These are phyloP conservation scores for Nasturtium officinale DNA, from an alignment of 345 rosid genomes.

Conservation along the genomic window DNA sequence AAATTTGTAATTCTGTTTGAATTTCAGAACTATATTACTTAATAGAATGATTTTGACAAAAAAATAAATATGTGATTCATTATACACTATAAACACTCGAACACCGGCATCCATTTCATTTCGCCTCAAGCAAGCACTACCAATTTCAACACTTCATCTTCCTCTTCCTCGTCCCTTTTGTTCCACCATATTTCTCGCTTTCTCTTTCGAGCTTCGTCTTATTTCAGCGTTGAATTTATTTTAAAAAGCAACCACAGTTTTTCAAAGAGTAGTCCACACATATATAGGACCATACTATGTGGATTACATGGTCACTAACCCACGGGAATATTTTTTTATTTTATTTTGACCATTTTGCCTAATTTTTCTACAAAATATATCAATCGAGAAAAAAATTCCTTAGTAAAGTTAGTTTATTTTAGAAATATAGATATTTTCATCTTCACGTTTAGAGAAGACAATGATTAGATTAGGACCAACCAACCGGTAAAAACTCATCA, in stretches of 20 bases:
- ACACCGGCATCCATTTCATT: too few relatives aligned
- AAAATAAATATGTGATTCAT: too few relatives aligned
- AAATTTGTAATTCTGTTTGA: too few relatives aligned
- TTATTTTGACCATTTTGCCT: neutral
- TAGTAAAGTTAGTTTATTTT: neutral
- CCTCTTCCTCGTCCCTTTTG: neutral
- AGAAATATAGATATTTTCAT: neutral
- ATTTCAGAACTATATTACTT: too few relatives aligned
- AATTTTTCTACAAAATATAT: neutral
- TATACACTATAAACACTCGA: too few relatives aligned
- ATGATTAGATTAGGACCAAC: slow-evolving; percentile 34
- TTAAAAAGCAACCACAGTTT: neutral
- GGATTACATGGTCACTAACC: neutral
- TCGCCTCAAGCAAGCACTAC: too few relatives aligned
- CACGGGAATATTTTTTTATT: neutral
- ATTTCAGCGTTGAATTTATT: neutral
- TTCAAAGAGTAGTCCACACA: neutral
- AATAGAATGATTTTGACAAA: too few relatives aligned
- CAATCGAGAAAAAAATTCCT: neutral
- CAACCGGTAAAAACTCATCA: neutral
- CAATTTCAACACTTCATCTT: too few relatives aligned
- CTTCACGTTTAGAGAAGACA: neutral
- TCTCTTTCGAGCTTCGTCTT: neutral
- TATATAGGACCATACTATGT: too few relatives aligned
- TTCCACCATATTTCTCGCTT: neutral